Evolutionary conservation across 257 asterid species (phyloP).

Genomic region (Solanum commersonii): DNA sequence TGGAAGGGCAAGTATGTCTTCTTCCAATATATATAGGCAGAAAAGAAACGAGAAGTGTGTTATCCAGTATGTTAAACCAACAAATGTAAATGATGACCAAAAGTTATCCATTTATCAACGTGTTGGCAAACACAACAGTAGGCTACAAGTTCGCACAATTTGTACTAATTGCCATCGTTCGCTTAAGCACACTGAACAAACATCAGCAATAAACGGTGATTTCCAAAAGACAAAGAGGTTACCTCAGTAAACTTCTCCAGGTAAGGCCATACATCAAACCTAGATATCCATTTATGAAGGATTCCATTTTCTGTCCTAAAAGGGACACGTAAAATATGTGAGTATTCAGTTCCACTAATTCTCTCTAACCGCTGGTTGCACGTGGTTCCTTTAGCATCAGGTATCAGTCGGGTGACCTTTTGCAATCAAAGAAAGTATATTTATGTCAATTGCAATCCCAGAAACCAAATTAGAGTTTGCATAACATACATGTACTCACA

Average conservation of each 20-base stretch:
- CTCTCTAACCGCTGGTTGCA: conserved; percentile 91
- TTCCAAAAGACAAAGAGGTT: neutral
- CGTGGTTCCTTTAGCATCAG: conserved; percentile 92
- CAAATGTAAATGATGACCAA: neutral
- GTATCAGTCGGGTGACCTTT: conserved; percentile 90
- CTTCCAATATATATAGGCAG: neutral
- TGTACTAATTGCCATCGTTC: neutral
- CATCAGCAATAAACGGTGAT: neutral
- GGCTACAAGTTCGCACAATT: neutral
- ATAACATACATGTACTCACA: conserved; percentile 26
- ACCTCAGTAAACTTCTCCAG: conserved; percentile 88
- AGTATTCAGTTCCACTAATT: conserved; percentile 72
- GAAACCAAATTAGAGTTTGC: neutral
- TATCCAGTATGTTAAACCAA: neutral
- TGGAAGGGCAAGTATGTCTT: neutral
- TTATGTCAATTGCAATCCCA: neutral
- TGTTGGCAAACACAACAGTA: neutral
- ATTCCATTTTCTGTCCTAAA: conserved; percentile 73
- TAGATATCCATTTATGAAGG: conserved; percentile 89
- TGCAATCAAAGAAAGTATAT: neutral
- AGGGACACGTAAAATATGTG: conserved; percentile 89
- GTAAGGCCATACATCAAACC: conserved; percentile 99
- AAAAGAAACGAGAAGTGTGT: neutral
- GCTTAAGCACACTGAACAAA: neutral
- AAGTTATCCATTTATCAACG: neutral